Evolutionary conservation across 2,329 filamentous ascomycete genomes (phyloP).

Genomic region (Ophiosphaerella narmari): DNA sequence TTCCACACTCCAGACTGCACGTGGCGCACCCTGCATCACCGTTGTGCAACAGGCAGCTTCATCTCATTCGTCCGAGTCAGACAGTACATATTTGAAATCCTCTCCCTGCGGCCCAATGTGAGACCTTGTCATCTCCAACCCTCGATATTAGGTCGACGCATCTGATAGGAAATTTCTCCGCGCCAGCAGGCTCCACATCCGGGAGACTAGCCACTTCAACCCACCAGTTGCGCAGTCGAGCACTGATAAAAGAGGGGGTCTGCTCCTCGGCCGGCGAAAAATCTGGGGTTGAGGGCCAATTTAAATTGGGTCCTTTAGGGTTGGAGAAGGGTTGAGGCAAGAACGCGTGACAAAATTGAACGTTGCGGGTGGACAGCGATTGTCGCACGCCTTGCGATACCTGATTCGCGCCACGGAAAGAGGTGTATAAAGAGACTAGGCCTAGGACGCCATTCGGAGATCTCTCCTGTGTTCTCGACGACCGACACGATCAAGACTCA

Average conservation of each 20-base stretch:
- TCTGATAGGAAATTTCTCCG: conserved; percentile 4
- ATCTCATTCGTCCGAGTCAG: background rate
- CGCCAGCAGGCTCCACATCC: background rate
- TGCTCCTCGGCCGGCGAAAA: background rate
- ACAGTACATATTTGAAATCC: background rate
- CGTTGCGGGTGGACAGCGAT: background rate
- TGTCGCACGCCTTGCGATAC: conserved; percentile 2
- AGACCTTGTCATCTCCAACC: background rate
- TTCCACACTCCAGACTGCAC: conserved; percentile 12
- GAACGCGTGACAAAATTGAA: conserved; percentile 1
- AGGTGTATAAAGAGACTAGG: conserved; percentile 5
- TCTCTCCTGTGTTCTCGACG: background rate
- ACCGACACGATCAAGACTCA: conserved; percentile 3
- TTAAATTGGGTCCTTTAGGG: background rate
- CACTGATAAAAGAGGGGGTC: conserved; percentile 9
- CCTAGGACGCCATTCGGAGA: background rate
- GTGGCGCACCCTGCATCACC: conserved; percentile 11
- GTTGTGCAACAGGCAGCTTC: conserved; percentile 12
- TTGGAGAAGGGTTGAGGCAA: background rate
- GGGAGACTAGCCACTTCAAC: background rate
- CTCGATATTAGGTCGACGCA: conserved; percentile 1
- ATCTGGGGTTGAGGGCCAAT: conserved; percentile 3
- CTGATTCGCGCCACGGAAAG: background rate
- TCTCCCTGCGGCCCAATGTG: background rate
- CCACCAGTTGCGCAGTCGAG: background rate